Percentiles rank a stretch among this genome's conserved stretches.
Conservation (phyloP, 2,329 filamentous ascomycete genomes). For the Dactylellina parvicollis region DNA sequence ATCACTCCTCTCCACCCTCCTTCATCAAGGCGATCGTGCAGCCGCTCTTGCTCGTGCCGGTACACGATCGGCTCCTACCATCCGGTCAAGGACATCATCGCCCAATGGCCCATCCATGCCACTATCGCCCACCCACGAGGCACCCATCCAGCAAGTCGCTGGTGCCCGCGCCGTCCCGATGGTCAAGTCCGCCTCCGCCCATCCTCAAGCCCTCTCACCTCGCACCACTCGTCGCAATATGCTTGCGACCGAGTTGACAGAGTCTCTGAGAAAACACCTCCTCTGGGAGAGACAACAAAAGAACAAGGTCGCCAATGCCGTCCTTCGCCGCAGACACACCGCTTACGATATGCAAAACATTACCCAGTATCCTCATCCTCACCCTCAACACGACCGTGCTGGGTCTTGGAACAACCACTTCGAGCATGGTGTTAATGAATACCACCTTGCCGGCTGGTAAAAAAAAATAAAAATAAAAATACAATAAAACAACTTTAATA, state of each 20-base stretch:
- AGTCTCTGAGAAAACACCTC: slow-evolving; percentile 88
- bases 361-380: slow-evolving; percentile 77
- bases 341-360: slow-evolving; percentile 83
- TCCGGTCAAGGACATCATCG: slow-evolving; percentile 72
- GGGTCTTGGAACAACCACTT: slow-evolving; percentile 82
- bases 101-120: slow-evolving; percentile 75
- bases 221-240: slow-evolving; percentile 93
- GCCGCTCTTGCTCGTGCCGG: slow-evolving; percentile 71
- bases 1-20: slow-evolving; percentile 88
- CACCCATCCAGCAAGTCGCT: slow-evolving; percentile 71
- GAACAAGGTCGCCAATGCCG: slow-evolving; percentile 85
- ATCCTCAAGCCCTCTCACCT: slow-evolving; percentile 83
- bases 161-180: slow-evolving; percentile 83
- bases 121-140: slow-evolving; percentile 69
- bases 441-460: slow-evolving; percentile 87
- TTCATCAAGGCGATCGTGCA: slow-evolving; percentile 80
- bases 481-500: slow-evolving; percentile 17
- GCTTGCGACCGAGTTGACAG: slow-evolving; percentile 92
- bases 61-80: slow-evolving; percentile 63
- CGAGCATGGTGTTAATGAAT: slow-evolving; percentile 77
- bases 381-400: slow-evolving; percentile 73
- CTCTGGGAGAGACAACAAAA: slow-evolving; percentile 96
- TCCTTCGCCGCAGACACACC: slow-evolving; percentile 88
- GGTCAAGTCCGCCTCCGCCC: slow-evolving; percentile 73
- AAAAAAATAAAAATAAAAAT: slow-evolving; percentile 40